phyloP scores from a whole-genome alignment of 805 yeast species.

The Pichia heedii region DNA sequence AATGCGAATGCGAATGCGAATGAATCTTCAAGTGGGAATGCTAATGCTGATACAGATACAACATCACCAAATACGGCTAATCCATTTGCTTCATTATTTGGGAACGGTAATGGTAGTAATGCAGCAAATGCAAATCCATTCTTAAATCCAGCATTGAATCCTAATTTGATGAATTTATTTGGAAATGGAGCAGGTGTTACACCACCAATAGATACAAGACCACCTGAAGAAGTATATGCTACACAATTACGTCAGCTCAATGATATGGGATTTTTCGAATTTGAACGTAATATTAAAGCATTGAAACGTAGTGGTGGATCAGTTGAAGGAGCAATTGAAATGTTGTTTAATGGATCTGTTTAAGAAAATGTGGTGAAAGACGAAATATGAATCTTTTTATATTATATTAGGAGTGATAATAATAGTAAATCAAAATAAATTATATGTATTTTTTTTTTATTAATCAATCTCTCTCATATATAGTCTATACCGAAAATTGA shows the following conservation, averaged over 20 bases:
- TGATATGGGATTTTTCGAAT: conserved; percentile 84
- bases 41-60: conserved; percentile 30
- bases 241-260: conserved; percentile 63
- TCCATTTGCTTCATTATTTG: conserved; percentile 36
- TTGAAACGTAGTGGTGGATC: conserved; percentile 93
- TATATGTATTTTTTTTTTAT: too few species aligned
- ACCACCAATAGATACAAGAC: conserved; percentile 61
- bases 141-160: conserved; percentile 38
- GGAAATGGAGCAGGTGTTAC: conserved; percentile 48
- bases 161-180: conserved; percentile 37
- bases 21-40: conserved; percentile 11
- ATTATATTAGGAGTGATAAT: too few species aligned
- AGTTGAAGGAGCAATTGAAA: conserved; percentile 94
- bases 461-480: too few species aligned
- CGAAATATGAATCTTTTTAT: neutral
- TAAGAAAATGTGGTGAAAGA: conserved; percentile 14
- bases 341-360: conserved; percentile 56
- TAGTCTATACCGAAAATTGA: too few species aligned
- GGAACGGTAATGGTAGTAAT: conserved; percentile 19
- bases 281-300: conserved; percentile 86
- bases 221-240: conserved; percentile 75
- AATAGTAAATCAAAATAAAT: too few species aligned
- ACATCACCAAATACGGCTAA: too few species aligned
- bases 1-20: conserved; percentile 6
- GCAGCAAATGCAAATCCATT: conserved; percentile 18